Evolutionary conservation across 805 yeast species (phyloP), one percentile per base, ranked within the genome.

Genomic region (Pichia membranifaciens): DNA sequence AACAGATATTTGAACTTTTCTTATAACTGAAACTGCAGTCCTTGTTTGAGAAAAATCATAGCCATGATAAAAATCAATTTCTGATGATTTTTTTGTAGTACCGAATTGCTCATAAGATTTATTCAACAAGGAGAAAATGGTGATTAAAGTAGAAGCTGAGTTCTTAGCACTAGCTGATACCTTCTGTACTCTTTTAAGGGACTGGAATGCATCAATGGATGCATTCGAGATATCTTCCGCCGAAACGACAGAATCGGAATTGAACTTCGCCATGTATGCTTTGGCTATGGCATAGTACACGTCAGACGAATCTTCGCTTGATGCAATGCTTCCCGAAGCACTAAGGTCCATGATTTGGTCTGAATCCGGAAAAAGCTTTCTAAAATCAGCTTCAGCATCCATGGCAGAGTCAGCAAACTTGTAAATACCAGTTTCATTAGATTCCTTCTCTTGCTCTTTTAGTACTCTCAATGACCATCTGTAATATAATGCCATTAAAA

Each of bases 361-460:
- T 53, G 79, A 87, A 60, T 88, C 96, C 0, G 97, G 97, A 74
- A 91, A 91, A 67, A 90, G 61, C n/a, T 59, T 59, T 56, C 69
- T 76, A 67, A 90, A 88, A 46, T 90, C 97, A n/a, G 75, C 79
- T 53, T 88, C 96, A 3, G 77, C 76, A 48, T 85, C 88, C 16
- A 73, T 74, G 2, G 78, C 76, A 2, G 79, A 76, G 51, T 82
- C 88, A 23, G 73, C 66, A 57, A 75, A 84, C 58, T 75, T 84
- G 67, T 78, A 90, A 34, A 87, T 69, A 16, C 83, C 79, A 1
- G 79, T 76, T 37, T 79, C 76, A 44, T 75, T 75, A 3, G 78
- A 75, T 16, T 73, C 80, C 36, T 75, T 76, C 54, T 86, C 82
- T 53, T 85, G 87, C 42, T 74, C 70, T 52, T 81, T 80, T 62